Percentiles rank a stretch among this genome's conserved stretches.
Evolutionary conservation across 148 eudicot species (phyloP).

Genomic region (Cornus kousa): DNA sequence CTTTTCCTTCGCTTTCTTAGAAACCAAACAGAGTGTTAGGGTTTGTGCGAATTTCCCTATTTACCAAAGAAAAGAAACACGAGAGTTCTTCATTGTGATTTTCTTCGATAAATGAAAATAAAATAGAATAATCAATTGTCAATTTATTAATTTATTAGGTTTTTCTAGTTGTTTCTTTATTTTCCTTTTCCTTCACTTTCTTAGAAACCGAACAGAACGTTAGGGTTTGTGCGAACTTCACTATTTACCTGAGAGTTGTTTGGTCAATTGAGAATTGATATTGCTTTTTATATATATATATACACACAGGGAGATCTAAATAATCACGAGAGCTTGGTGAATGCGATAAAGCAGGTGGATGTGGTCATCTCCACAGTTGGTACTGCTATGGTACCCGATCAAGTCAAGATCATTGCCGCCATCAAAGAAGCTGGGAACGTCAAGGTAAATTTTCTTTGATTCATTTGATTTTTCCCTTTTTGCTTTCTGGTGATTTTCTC

Average conservation of each 20-base stretch:
- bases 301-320: conserved; percentile 47
- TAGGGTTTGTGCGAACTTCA: neutral
- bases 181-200: too few relatives aligned
- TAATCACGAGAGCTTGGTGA: conserved; percentile 59
- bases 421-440: conserved; percentile 76
- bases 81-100: neutral
- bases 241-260: neutral
- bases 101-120: too few relatives aligned
- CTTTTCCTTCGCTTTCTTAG: too few relatives aligned
- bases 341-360: conserved; percentile 71
- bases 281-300: neutral
- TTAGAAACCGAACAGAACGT: too few relatives aligned
- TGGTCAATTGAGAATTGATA: conserved; percentile 3
- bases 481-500: too few relatives aligned
- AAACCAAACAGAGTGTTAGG: neutral
- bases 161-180: too few relatives aligned
- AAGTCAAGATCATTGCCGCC: conserved; percentile 63
- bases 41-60: neutral
- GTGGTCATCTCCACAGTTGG: conserved; percentile 70
- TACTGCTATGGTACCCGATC: conserved; percentile 42
- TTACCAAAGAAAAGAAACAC: neutral
- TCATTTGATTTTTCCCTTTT: too few relatives aligned
- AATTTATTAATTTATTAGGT: too few relatives aligned
- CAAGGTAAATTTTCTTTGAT: conserved; percentile 39
- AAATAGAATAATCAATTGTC: too few relatives aligned